Evolutionary conservation across 2,329 filamentous ascomycete species (phyloP).

Genomic region (Akanthomyces muscarius): DNA sequence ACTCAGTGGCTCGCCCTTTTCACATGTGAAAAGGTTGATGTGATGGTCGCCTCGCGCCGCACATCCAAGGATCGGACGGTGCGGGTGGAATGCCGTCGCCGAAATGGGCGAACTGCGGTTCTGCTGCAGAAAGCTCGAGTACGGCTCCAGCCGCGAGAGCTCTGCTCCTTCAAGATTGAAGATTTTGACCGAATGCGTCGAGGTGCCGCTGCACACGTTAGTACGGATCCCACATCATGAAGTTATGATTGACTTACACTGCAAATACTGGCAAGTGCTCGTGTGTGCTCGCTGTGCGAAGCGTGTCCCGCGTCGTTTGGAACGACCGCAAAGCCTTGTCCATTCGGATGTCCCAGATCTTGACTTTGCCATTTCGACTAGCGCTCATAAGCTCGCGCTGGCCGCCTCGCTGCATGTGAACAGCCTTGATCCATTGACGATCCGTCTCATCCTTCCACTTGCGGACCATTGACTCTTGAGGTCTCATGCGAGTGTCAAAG

Average conservation of each 20-base stretch:
- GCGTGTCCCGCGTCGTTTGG: constrained; percentile 68
- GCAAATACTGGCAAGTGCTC: constrained; percentile 96
- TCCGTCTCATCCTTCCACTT: constrained; percentile 89
- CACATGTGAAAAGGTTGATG: constrained; percentile 81
- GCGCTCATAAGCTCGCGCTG: constrained; percentile 87
- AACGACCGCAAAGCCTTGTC: constrained; percentile 71
- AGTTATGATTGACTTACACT: constrained; percentile 59
- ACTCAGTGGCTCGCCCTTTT: constrained; percentile 38
- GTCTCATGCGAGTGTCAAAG: constrained; percentile 81
- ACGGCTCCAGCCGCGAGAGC: constrained; percentile 82
- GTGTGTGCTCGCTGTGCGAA: constrained; percentile 85
- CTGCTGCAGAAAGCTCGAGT: constrained; percentile 81
- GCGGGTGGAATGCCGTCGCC: constrained; percentile 90
- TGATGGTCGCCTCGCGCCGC: constrained; percentile 83
- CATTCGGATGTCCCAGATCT: constrained; percentile 93
- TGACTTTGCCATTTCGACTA: constrained; percentile 88
- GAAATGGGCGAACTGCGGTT: constrained; percentile 79
- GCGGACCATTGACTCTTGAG: constrained; percentile 88
- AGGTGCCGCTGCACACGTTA: constrained; percentile 64
- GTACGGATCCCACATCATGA: neutral
- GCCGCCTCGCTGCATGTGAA: constrained; percentile 94
- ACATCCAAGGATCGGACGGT: constrained; percentile 85
- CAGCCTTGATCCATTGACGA: constrained; percentile 89
- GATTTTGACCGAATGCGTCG: constrained; percentile 81
- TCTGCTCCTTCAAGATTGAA: constrained; percentile 83